Base-by-base conservation (phyloP, 176 grass and related monocot genomes). In the Hsuehochloa calcarea region DNA sequence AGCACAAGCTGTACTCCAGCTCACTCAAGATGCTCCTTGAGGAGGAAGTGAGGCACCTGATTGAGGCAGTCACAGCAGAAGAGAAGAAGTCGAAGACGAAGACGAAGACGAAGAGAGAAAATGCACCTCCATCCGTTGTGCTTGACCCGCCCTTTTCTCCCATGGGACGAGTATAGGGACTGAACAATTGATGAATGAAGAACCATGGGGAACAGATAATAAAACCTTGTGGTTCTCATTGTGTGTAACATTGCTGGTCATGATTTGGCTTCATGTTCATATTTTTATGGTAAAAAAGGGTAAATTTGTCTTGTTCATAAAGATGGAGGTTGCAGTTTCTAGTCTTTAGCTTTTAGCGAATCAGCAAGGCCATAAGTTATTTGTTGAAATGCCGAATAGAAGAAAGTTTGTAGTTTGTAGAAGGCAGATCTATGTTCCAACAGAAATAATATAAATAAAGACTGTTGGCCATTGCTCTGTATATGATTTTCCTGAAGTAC, bases 21-120 rank as follows among this genome's bases (percentile, higher is more conserved):
- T 96, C 96, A 4, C 74, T 94, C 46, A 99, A 90, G 72, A 65
- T 94, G 78, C 91, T 98, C 22, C 91, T 99, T 17, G 93, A 99
- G 90, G 93, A 94, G 80, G 96, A 99, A 35, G 96, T 92, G 74
- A 87, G 87, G 45, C 88, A 96, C 22, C 84, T 99, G 37, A 89
- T 99, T 15, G 93, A 96, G 85, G 91, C 93, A 12, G 96, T 96
- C 52, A 88, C 91, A 0, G 84, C 84, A 10, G 92, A 99, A 87
- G 96, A 96, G 75, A 90, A 94, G 68, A 89, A 84, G 44, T 12
- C 10, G 69, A 85, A 98, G 65, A 7, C 25, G 69, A 85, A 98
- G 65, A 7, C 25, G 14, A 89, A 84, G 65, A 89, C 75, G 34
- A 87, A 65, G 62, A 86, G 70, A 59, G 86, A 89, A 26, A 94